Conservation (phyloP, 176 grass and related monocot genomes). For the Eragrostis nindensis region DNA sequence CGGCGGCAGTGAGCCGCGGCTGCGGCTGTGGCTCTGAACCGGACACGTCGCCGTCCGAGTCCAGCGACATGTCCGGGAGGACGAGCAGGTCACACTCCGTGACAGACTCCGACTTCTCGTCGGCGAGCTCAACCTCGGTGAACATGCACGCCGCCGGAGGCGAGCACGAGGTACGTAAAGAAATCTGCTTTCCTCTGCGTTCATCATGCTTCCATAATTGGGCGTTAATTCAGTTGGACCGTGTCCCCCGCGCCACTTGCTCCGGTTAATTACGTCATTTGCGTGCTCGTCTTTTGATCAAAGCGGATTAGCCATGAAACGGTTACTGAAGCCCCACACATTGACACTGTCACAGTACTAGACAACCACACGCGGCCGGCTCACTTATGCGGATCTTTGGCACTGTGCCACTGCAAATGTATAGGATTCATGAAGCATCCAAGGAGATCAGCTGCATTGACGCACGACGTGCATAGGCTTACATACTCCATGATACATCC, state of each 20-base stretch:
- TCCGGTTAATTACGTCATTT: background rate
- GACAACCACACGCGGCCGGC: background rate
- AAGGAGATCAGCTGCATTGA: conserved; percentile 13
- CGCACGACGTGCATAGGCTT: background rate
- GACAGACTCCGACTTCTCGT: conserved; percentile 44
- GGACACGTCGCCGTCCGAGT: conserved; percentile 30
- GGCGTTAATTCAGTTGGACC: conserved; percentile 33
- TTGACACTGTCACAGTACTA: background rate
- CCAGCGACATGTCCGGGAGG: conserved; percentile 18
- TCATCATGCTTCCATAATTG: conserved; percentile 17
- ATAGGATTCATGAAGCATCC: conserved; percentile 3
- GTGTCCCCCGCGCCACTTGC: background rate
- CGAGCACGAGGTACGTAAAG: conserved; percentile 31
- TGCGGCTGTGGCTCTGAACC: conserved; percentile 33
- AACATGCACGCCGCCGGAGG: conserved; percentile 18
- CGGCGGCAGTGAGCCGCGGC: no score
- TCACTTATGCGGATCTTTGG: conserved; percentile 17
- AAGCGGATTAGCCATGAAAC: conserved; percentile 22
- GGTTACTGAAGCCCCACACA: background rate
- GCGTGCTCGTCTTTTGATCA: background rate
- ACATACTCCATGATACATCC: no score
- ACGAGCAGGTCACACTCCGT: background rate
- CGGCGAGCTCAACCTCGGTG: conserved; percentile 40
- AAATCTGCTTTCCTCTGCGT: background rate
- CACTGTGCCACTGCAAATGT: background rate